phyloP scores from a whole-genome alignment of 352 stramenopile species.

The Phytophthora capsici region DNA sequence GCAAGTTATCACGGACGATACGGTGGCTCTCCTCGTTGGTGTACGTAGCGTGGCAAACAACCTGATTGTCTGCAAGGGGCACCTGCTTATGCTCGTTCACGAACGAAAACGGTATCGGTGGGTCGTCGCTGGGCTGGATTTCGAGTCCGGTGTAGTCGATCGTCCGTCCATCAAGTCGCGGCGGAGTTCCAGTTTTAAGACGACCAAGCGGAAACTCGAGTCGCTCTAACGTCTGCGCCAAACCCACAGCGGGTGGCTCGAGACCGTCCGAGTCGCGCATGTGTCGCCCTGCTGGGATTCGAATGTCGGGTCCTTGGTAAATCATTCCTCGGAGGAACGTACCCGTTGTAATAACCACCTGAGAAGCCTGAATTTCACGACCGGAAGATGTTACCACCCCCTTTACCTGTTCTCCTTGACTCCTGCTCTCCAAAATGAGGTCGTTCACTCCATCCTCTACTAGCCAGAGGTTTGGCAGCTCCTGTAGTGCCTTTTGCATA shows the following conservation, averaged over 20 bases:
- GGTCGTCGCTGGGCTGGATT: constrained; percentile 93
- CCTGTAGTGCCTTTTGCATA: constrained; percentile 91
- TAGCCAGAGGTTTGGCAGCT: constrained; percentile 90
- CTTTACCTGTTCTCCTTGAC: constrained; percentile 56
- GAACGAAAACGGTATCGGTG: constrained; percentile 95
- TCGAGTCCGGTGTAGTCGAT: constrained; percentile 95
- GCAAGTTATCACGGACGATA: constrained; percentile 93
- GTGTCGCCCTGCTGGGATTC: constrained; percentile 94
- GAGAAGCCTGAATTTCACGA: constrained; percentile 51
- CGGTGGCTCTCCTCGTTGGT: constrained; percentile 97
- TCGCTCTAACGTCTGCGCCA: constrained; percentile 94
- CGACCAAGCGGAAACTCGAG: constrained; percentile 93
- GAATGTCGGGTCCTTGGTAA: constrained; percentile 92
- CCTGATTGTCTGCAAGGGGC: constrained; percentile 77
- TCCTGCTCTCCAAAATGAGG: constrained; percentile 76
- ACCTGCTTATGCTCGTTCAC: constrained; percentile 80
- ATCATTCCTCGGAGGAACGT: constrained; percentile 98
- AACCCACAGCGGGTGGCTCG: constrained; percentile 94
- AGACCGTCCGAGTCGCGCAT: constrained; percentile 84
- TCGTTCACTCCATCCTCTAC: constrained; percentile 96
- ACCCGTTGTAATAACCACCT: constrained; percentile 97
- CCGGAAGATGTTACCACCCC: constrained; percentile 73
- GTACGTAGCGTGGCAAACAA: constrained; percentile 95
- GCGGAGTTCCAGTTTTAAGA: constrained; percentile 98
- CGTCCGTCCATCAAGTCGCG: constrained; percentile 94